Conservation (phyloP, 139 green algal species). For the Volvox reticuliferus region DNA sequence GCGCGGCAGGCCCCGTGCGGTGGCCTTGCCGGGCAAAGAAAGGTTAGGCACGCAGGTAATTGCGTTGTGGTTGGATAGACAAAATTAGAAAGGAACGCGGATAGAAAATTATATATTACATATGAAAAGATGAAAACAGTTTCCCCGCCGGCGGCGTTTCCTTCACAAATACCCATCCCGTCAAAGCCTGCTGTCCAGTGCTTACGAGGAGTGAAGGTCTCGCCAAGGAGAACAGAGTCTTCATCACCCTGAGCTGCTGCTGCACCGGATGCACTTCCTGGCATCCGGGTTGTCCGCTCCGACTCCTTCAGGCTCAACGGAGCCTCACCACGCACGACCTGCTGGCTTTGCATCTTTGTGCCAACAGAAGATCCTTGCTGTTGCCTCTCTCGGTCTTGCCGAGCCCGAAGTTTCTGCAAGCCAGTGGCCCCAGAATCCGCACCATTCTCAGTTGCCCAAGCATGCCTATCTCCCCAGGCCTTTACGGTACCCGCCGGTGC, state of each 20-base stretch:
- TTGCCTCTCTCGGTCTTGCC: slow-evolving; percentile 23
- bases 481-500: slow-evolving; percentile 2
- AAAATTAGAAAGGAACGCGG: too few relatives aligned
- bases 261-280: neutral
- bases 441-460: neutral
- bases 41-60: too few relatives aligned
- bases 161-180: too few relatives aligned
- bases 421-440: neutral
- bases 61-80: too few relatives aligned
- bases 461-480: slow-evolving; percentile 38
- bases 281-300: neutral
- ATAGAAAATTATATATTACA: too few relatives aligned
- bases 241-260: neutral
- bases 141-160: too few relatives aligned
- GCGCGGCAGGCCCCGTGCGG: neutral
- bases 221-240: slow-evolving; percentile 35
- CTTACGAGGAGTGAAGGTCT: slow-evolving; percentile 14
- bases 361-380: neutral
- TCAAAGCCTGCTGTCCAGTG: neutral
- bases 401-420: slow-evolving; percentile 8
- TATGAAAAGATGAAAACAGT: too few relatives aligned
- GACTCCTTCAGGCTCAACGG: neutral
- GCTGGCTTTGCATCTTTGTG: neutral
- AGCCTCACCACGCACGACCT: neutral
- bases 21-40: neutral